These are phyloP conservation scores for Tarenaya hassleriana DNA, from an alignment of 345 rosid species.

Conservation along the genomic window DNA sequence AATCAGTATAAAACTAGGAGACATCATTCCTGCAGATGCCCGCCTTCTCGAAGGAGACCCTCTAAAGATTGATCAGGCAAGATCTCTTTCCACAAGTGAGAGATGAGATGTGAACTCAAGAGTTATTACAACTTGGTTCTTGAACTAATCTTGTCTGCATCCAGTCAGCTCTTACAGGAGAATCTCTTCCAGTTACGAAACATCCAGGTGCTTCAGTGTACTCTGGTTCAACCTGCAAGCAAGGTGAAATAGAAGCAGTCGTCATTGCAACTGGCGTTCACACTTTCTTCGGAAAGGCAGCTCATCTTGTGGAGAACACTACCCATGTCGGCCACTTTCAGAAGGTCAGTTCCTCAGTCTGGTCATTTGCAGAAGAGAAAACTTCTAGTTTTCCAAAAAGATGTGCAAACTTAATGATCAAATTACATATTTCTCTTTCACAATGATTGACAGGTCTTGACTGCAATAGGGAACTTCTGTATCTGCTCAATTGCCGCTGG, in stretches of 20 bases:
- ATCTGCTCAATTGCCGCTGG: slow-evolving; percentile 88
- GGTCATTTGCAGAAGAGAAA: neutral
- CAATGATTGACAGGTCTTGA: slow-evolving; percentile 46
- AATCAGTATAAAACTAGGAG: slow-evolving; percentile 36
- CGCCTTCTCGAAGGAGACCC: slow-evolving; percentile 77
- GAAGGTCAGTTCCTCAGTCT: slow-evolving; percentile 42
- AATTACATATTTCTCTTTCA: slow-evolving; percentile 1
- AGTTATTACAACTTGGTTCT: slow-evolving; percentile 1
- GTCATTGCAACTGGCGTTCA: slow-evolving; percentile 88
- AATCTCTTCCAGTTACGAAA: slow-evolving; percentile 67
- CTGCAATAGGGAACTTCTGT: slow-evolving; percentile 91
- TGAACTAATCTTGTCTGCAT: slow-evolving; percentile 21
- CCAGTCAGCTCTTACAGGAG: slow-evolving; percentile 57
- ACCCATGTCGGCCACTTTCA: slow-evolving; percentile 88
- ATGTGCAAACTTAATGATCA: neutral
- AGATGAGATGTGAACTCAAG: neutral
- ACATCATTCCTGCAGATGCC: slow-evolving; percentile 68
- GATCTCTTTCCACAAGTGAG: neutral
- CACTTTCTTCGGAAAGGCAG: slow-evolving; percentile 92
- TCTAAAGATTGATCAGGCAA: slow-evolving; percentile 56
- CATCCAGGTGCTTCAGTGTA: slow-evolving; percentile 66
- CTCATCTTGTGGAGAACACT: slow-evolving; percentile 88
- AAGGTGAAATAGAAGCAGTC: slow-evolving; percentile 91
- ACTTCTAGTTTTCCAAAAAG: neutral
- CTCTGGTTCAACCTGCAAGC: slow-evolving; percentile 89